Percentiles rank a stretch among this genome's conserved stretches.
phyloP scores from a whole-genome alignment of 169 alveolate species.

The Cryptosporidium canis region DNA sequence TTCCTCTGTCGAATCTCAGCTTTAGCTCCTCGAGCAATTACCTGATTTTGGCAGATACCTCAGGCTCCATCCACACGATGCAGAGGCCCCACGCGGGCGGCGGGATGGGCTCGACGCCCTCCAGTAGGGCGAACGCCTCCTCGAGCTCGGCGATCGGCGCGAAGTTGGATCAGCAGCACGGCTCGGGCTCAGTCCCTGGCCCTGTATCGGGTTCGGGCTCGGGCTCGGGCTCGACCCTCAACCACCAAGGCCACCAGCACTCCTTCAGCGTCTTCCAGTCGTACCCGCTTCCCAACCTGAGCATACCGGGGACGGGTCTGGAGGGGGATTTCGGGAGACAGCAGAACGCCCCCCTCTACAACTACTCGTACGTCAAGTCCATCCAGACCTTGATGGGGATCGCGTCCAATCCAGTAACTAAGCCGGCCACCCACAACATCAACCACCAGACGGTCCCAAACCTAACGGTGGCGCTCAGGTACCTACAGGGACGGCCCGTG shows the following conservation, averaged over 20 bases:
- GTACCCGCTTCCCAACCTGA: conserved; percentile 32
- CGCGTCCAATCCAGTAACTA: conserved; percentile 68
- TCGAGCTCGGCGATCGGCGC: not conserved
- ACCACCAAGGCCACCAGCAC: conserved; percentile 17
- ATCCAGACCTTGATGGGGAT: conserved; percentile 55
- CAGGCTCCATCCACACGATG: conserved; percentile 68
- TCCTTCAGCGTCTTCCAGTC: conserved; percentile 48
- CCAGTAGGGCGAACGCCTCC: not conserved
- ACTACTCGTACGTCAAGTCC: conserved; percentile 54
- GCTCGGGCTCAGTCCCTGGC: not conserved
- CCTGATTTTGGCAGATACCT: conserved; percentile 40
- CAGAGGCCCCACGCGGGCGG: conserved; percentile 27
- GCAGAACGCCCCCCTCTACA: not conserved
- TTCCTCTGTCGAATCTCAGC: conserved; percentile 22
- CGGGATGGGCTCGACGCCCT: not conserved
- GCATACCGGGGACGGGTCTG: not conserved
- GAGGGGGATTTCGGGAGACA: not conserved
- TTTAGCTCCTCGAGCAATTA: conserved; percentile 58
- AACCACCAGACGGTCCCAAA: conserved; percentile 38
- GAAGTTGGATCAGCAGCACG: conserved; percentile 7
- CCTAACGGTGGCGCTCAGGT: conserved; percentile 67
- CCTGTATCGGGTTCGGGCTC: not conserved
- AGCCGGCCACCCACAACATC: conserved; percentile 33
- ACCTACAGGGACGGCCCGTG: conserved; percentile 60
- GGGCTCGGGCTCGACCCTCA: not conserved